Evolutionary conservation across 75 land plant genomes (phyloP).

Genomic region (Cupressus sempervirens): DNA sequence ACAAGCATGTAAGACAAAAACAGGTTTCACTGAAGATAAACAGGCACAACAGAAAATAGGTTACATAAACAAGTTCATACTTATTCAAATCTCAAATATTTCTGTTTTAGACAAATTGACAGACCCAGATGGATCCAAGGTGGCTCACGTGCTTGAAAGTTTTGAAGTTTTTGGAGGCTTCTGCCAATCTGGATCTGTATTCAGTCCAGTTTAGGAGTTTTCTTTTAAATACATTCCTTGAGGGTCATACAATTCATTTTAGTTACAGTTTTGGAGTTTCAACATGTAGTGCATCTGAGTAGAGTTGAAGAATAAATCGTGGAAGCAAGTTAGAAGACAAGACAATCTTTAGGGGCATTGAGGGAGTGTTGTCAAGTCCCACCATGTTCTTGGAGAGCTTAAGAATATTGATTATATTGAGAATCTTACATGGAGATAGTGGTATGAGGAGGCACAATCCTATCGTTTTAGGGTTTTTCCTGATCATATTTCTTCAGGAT

Average conservation of each 20-base stretch:
- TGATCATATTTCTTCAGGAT: neutral
- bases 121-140: neutral
- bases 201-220: neutral
- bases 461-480: neutral
- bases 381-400: too few species aligned
- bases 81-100: too few species aligned
- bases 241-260: neutral
- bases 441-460: neutral
- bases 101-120: too few species aligned
- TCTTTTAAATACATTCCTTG: neutral
- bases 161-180: too few species aligned
- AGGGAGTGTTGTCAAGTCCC: neutral
- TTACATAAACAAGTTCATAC: too few species aligned
- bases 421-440: neutral
- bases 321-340: neutral
- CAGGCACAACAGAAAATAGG: too few species aligned
- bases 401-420: neutral
- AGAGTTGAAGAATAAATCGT: neutral
- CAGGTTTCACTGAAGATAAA: neutral
- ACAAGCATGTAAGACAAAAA: too few species aligned
- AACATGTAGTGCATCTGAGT: neutral
- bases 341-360: neutral
- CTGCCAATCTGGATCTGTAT: neutral
- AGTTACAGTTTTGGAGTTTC: neutral
- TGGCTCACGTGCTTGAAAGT: neutral